These are phyloP conservation scores for Phaffomyces antillensis DNA, from an alignment of 805 yeast genomes.

Conservation along the genomic window DNA sequence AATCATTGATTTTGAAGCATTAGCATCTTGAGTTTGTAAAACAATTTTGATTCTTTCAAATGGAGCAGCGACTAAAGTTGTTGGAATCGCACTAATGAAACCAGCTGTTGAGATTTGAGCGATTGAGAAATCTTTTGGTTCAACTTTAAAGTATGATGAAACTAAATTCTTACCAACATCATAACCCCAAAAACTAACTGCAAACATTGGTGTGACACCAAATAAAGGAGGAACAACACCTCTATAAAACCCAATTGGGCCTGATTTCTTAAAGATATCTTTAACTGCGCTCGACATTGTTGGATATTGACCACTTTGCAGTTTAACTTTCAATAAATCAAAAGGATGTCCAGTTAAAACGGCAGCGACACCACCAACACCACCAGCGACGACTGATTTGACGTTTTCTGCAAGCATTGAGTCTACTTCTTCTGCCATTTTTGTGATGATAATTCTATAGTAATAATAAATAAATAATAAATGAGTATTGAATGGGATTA, in stretches of 20 bases:
- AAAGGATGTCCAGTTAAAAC: conserved; percentile 96
- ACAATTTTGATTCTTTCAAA: conserved; percentile 94
- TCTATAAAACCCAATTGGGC: conserved; percentile 75
- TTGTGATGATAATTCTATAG: neutral
- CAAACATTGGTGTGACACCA: conserved; percentile 99
- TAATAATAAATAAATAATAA: no score
- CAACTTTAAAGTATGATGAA: conserved; percentile 29
- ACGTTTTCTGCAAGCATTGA: conserved; percentile 54
- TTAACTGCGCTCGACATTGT: conserved; percentile 62
- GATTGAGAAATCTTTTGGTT: conserved; percentile 42
- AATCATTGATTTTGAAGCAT: conserved; percentile 33
- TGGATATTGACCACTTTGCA: conserved; percentile 66
- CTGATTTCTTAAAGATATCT: conserved; percentile 65
- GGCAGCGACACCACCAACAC: conserved; percentile 95
- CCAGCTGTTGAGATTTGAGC: conserved; percentile 86
- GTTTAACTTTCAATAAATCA: conserved; percentile 84
- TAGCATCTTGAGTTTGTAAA: conserved; percentile 63
- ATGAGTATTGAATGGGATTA: no score
- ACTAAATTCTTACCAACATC: conserved; percentile 85
- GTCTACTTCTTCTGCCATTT: conserved; percentile 18
- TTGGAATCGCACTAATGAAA: conserved; percentile 88
- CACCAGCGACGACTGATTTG: conserved; percentile 87
- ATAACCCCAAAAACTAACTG: conserved; percentile 97
- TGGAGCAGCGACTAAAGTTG: conserved; percentile 95
- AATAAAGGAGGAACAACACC: conserved; percentile 91